These are phyloP conservation scores for Aspergillus piperis DNA, from an alignment of 2,329 filamentous ascomycete genomes.

Conservation along the genomic window DNA sequence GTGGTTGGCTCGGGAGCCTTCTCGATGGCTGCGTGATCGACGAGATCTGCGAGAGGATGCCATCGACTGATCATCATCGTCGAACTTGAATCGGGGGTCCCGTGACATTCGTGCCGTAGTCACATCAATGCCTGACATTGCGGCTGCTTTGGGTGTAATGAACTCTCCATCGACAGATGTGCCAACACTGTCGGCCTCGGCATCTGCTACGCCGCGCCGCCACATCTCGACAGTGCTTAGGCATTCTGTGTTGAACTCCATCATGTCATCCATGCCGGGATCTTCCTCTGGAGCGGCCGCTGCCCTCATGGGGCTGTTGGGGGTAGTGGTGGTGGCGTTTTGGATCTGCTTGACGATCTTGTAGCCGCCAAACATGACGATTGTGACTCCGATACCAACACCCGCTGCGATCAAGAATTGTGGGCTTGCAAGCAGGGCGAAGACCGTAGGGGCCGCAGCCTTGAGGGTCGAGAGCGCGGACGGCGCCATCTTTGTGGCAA, in stretches of 20 bases:
- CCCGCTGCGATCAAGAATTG: constrained; percentile 94
- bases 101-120: constrained; percentile 33
- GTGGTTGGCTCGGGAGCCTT: constrained; percentile 16
- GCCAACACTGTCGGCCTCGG: constrained; percentile 54
- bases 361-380: constrained; percentile 94
- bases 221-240: constrained; percentile 63
- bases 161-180: constrained; percentile 68
- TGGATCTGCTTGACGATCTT: constrained; percentile 90
- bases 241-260: constrained; percentile 53
- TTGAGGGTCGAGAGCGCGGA: constrained; percentile 75
- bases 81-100: constrained; percentile 39
- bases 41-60: constrained; percentile 39
- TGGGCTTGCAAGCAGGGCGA: constrained; percentile 81
- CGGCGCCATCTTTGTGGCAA: constrained; percentile 82
- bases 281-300: constrained; percentile 17
- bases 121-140: constrained; percentile 47
- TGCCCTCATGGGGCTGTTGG: neutral
- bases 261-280: constrained; percentile 56
- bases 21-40: constrained; percentile 31
- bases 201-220: constrained; percentile 64
- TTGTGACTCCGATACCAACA: constrained; percentile 85
- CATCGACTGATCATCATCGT: constrained; percentile 34
- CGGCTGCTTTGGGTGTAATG: constrained; percentile 60
- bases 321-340: constrained; percentile 37
- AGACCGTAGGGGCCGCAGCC: constrained; percentile 78